A percentile compares a stretch with the other conserved stretches of the same genome.
phyloP scores from a whole-genome alignment of 108 stramenopile species.

The Skeletonema tropicum region DNA sequence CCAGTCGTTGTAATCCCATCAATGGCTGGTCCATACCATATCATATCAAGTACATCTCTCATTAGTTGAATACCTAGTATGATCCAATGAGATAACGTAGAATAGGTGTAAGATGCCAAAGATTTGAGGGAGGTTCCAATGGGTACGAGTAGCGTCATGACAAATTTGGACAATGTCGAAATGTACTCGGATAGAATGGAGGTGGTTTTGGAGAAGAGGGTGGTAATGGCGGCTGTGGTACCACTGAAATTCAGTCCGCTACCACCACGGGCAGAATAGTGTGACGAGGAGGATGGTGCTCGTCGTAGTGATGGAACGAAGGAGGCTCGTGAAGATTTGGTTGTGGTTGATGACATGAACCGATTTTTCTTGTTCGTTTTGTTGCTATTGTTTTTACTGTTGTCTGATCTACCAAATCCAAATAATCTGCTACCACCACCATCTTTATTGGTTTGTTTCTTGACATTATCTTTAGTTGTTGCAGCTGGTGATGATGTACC shows the following conservation, averaged over 20 bases:
- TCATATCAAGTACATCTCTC: neutral
- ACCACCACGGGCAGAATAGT: neutral
- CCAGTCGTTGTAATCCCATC: constrained; percentile 2
- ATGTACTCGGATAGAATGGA: neutral
- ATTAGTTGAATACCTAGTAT: neutral
- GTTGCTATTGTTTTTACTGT: neutral
- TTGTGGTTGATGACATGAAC: neutral
- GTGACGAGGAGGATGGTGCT: neutral
- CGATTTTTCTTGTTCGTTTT: neutral
- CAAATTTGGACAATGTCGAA: neutral
- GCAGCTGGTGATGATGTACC: neutral
- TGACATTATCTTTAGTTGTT: neutral
- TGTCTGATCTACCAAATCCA: neutral
- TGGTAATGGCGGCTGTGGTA: neutral
- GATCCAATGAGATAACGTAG: neutral
- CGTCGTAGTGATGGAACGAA: constrained; percentile 4
- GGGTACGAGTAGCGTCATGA: neutral
- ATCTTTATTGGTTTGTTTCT: neutral
- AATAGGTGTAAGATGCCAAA: neutral
- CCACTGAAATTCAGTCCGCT: neutral
- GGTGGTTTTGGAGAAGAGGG: neutral
- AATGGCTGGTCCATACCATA: constrained; percentile 2
- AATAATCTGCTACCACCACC: neutral
- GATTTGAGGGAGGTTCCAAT: neutral
- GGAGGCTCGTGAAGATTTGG: neutral